Evolutionary conservation across 1,284 basidiomycete species (phyloP).

Genomic region (Pulveroboletus sp.): DNA sequence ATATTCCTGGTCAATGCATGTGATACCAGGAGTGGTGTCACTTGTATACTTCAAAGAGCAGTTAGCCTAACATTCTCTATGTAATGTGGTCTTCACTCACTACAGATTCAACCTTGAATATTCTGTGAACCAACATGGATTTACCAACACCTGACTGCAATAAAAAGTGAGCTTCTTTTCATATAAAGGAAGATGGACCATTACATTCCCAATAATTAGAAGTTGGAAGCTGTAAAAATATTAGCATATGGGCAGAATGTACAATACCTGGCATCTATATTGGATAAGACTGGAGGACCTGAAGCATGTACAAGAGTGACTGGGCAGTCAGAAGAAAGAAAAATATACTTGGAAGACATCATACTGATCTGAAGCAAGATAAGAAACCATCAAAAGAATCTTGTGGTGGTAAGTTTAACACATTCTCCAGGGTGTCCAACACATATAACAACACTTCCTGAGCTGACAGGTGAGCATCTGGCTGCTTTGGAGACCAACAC

Average conservation of each 20-base stretch:
- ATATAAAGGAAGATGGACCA: neutral
- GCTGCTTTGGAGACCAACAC: neutral
- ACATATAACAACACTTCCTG: neutral
- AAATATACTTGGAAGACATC: neutral
- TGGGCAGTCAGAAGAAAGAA: neutral
- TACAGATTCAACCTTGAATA: slow-evolving; percentile 16
- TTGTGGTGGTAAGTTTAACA: too few relatives aligned
- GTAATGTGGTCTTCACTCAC: slow-evolving; percentile 7
- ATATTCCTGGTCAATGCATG: slow-evolving; percentile 15
- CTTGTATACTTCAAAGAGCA: slow-evolving; percentile 11
- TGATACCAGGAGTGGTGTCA: neutral
- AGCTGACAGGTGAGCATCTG: neutral
- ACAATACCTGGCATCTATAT: neutral
- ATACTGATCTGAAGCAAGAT: too few relatives aligned
- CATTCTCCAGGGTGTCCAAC: neutral
- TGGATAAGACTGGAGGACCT: slow-evolving; percentile 8
- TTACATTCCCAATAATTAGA: slow-evolving; percentile 22
- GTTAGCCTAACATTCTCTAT: neutral
- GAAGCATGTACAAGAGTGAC: slow-evolving; percentile 1
- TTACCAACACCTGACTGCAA: slow-evolving; percentile 24
- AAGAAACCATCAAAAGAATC: too few relatives aligned
- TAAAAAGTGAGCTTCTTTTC: neutral
- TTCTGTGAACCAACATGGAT: slow-evolving; percentile 11
- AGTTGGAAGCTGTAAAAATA: slow-evolving; percentile 14
- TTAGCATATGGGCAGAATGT: neutral